These are phyloP conservation scores for Clonostachys rosea DNA, from an alignment of 2,329 filamentous ascomycete species.

Conservation along the genomic window DNA sequence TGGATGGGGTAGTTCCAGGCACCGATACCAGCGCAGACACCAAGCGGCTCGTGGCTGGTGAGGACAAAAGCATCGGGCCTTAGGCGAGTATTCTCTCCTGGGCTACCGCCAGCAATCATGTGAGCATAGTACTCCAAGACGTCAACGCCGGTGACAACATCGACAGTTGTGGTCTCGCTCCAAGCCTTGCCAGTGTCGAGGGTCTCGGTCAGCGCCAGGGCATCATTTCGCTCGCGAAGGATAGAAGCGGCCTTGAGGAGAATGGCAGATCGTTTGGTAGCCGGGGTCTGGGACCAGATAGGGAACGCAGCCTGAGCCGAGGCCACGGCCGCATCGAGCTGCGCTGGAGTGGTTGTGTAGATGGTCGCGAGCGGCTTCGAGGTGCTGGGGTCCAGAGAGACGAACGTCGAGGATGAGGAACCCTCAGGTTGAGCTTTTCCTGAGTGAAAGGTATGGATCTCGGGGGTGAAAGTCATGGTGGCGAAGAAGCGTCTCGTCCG, in stretches of 20 bases:
- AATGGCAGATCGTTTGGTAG: slow-evolving; percentile 71
- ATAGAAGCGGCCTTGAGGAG: slow-evolving; percentile 72
- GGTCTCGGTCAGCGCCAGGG: slow-evolving; percentile 74
- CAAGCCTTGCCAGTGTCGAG: slow-evolving; percentile 83
- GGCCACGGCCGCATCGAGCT: slow-evolving; percentile 68
- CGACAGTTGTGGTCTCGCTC: slow-evolving; percentile 79
- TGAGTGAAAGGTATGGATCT: slow-evolving; percentile 67
- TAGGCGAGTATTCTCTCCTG: slow-evolving; percentile 73
- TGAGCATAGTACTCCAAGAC: slow-evolving; percentile 85
- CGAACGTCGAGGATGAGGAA: slow-evolving; percentile 57
- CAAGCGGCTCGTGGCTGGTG: slow-evolving; percentile 75
- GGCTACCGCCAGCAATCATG: slow-evolving; percentile 72
- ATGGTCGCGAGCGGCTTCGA: slow-evolving; percentile 65
- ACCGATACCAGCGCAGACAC: slow-evolving; percentile 82
- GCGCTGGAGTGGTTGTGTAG: slow-evolving; percentile 59
- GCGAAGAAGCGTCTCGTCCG: slow-evolving; percentile 12
- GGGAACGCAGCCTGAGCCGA: slow-evolving; percentile 70
- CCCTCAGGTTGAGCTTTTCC: slow-evolving; percentile 59
- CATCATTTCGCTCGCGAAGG: slow-evolving; percentile 72
- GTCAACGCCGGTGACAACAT: slow-evolving; percentile 78
- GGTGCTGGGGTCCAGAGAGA: slow-evolving; percentile 71
- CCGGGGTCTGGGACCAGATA: slow-evolving; percentile 70
- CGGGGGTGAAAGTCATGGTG: slow-evolving; percentile 26
- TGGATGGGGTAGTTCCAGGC: slow-evolving; percentile 93
- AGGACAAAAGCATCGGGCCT: slow-evolving; percentile 77